Base-by-base conservation (phyloP, 2,329 filamentous ascomycete species). In the Fusarium phyllophilum region DNA sequence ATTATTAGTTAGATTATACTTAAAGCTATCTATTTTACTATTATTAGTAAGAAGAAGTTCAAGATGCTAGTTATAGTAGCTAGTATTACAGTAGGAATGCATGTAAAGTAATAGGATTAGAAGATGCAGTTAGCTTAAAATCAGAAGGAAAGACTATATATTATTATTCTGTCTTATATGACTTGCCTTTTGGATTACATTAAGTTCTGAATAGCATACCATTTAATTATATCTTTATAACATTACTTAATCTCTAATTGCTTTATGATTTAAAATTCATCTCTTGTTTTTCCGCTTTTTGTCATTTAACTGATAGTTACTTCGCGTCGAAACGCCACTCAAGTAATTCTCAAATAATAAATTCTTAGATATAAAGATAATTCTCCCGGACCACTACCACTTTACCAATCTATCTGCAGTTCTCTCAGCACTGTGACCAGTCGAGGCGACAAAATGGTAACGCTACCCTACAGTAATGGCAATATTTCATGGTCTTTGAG, bases 331-430 rank as follows among this genome's bases (percentile, higher is more conserved):
- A 17, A 14, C 8, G 11, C 3, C 10, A 51, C 5, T 51, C 5
- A 3, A n/a, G 15, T 13, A 34, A 24, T 3, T 3, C 8, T 4
- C 8, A 4, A 18, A 14, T 10, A 0, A 8, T 18, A 3, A 5
- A 34, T 51, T 24, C 26, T 26, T 26, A 26, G 31, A 14, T 6
- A 15, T 6, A 2, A 24, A 34, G 8, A 7, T 2, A 2, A 34
- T 18, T 51, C 12, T 9, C 15, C 20, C 22, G 5, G 29, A 33
- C 15, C 11, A 8, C 11, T 3, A 12, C 11, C 3, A 7, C 22
- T 6, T 18, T 12, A 18, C 29, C n/a, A 14, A 9, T 24, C 15
- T 6, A 18, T 17, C n/a, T 24, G 22, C 5, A 4, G 17, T 13
- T 34, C 17, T 26, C 18, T 26, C 20, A 31, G 20, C 14, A 15